Conservation (phyloP, 768 basidiomycete genomes). For the Boletus huronensis region DNA sequence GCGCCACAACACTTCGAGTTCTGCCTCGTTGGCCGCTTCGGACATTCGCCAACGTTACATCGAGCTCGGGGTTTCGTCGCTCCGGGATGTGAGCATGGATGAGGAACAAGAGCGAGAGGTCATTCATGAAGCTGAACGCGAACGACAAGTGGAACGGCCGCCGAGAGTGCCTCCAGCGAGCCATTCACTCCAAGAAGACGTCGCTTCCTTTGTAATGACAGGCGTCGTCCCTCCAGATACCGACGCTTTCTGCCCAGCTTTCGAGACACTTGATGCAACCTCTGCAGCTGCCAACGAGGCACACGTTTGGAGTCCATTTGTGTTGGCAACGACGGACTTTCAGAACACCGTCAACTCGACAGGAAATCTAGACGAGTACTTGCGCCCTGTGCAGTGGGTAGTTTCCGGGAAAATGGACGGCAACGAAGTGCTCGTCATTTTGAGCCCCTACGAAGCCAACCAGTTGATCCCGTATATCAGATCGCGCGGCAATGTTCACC, state of each 20-base stretch:
- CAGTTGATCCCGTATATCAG: constrained; percentile 36
- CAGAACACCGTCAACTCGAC: constrained; percentile 5
- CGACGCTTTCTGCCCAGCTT: constrained; percentile 19
- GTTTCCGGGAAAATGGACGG: no score
- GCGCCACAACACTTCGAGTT: no score
- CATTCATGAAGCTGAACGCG: constrained; percentile 41
- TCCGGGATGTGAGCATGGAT: constrained; percentile 28
- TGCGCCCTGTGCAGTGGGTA: constrained; percentile 29
- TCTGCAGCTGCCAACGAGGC: constrained; percentile 12
- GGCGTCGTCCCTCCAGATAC: constrained; percentile 26
- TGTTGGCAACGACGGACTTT: constrained; percentile 21
- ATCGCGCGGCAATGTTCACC: constrained; percentile 28
- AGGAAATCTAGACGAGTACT: constrained; percentile 8
- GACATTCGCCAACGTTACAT: no score
- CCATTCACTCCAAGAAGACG: no score
- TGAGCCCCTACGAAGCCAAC: no score
- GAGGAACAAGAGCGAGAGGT: constrained; percentile 54
- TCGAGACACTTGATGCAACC: constrained; percentile 3
- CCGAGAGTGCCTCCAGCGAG: no score
- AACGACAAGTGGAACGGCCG: no score
- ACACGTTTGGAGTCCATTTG: constrained; percentile 15
- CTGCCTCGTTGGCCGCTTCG: no score
- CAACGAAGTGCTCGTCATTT: no score
- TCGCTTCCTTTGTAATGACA: no score
- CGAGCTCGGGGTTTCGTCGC: constrained; percentile 25